Evolutionary conservation across 2,329 filamentous ascomycete genomes (phyloP), one percentile per base, ranked within the genome.

Genomic region (Phoma herbarum): DNA sequence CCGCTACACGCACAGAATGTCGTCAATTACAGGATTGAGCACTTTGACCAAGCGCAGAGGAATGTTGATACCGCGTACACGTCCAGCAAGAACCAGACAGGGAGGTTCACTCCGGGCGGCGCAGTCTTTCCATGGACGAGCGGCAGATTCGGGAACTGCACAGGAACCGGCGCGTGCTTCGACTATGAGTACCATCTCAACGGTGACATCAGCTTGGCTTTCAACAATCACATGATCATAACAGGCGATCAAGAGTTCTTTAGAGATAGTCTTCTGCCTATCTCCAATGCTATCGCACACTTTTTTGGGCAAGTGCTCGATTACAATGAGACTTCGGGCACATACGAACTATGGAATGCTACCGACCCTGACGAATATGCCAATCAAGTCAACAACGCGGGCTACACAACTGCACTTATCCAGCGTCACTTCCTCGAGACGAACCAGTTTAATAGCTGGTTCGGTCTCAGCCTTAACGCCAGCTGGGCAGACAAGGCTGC

Each of bases 291-390:
- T 0, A 79, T 88, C 39, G 87, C 88, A 0, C 83, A 84, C 1
- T 82, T 90, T 58, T 89, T 85, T 63, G 80, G 82, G 0, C 81
- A 90, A 59, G 61, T 90, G 0, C 73, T 91, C 2, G 79, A 82
- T 43, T 86, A 79, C 63, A 90, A 91, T 65, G 81, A 83, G 20
- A 71, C 73, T 1, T 72, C 72, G 0, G 69, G 64, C 0, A 60
- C 60, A 4, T 77, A 68, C 29, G 69, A 69, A 26, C 63, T 77
- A 1, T 65, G 63, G 62, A 76, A 92, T 62, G 88, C 90, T 76
- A 92, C 90, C 0, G 90, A 92, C 74, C 90, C 90, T 2, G 86
- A 88, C 62, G 88, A 90, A 70, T 90, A 89, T 66, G 88, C 88
- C 9, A 90, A 90, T 65, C 79, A 84, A 52, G 79, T 89, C 51